phyloP scores from a whole-genome alignment of 2,329 filamentous ascomycete species.

The Xylaria sp. region DNA sequence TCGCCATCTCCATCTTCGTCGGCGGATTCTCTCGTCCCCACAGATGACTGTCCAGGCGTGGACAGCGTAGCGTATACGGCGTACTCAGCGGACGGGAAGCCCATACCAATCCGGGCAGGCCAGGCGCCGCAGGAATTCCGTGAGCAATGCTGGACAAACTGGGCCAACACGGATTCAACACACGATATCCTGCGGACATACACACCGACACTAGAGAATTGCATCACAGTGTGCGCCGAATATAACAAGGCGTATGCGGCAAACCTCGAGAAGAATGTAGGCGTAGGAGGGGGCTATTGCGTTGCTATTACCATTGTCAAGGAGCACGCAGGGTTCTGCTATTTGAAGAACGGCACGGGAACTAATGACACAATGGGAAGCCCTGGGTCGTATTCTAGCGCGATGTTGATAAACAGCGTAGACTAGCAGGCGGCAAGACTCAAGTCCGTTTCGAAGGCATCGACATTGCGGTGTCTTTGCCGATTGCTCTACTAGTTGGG shows the following conservation, averaged over 20 bases:
- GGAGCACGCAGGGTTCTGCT: slow-evolving; percentile 36
- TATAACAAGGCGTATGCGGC: slow-evolving; percentile 36
- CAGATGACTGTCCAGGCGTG: slow-evolving; percentile 35
- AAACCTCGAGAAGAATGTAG: slow-evolving; percentile 22
- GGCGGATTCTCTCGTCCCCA: slow-evolving; percentile 25
- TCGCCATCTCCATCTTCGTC: slow-evolving; percentile 13
- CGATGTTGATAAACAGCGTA: slow-evolving; percentile 28
- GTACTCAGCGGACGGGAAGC: slow-evolving; percentile 34
- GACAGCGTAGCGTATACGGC: slow-evolving; percentile 31
- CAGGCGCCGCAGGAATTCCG: slow-evolving; percentile 30
- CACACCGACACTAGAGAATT: slow-evolving; percentile 37
- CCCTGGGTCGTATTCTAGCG: slow-evolving; percentile 34
- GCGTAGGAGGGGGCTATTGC: slow-evolving; percentile 37
- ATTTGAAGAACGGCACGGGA: slow-evolving; percentile 36
- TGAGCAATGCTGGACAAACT: slow-evolving; percentile 37
- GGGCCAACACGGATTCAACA: slow-evolving; percentile 24
- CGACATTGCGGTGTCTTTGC: background rate
- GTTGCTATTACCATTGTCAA: slow-evolving; percentile 36
- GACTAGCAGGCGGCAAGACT: background rate
- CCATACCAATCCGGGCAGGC: slow-evolving; percentile 30
- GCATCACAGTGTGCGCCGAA: slow-evolving; percentile 37
- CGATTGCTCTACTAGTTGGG: background rate
- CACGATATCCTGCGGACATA: slow-evolving; percentile 36
- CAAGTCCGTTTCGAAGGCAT: background rate
- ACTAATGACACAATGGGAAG: slow-evolving; percentile 35